Percentiles rank a stretch among this genome's conserved stretches.
phyloP scores from a whole-genome alignment of 306 rosid species.

The Cicer yamashitae region DNA sequence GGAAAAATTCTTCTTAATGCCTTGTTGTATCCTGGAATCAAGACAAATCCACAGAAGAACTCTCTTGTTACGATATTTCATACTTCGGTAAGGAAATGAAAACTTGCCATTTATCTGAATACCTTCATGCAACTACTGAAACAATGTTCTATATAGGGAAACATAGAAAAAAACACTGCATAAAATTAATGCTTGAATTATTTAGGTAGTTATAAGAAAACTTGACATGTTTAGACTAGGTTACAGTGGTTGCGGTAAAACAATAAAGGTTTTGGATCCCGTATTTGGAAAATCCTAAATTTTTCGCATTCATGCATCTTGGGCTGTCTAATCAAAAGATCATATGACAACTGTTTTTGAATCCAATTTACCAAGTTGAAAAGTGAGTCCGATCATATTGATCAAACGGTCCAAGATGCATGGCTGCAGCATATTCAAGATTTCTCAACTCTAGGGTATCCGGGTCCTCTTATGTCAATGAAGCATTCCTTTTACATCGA shows the following conservation, averaged over 20 bases:
- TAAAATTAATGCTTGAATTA: not conserved
- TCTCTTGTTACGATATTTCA: conserved; percentile 92
- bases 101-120: conserved; percentile 15
- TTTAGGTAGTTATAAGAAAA: conserved; percentile 25
- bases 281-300: not conserved
- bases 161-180: not conserved
- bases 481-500: not conserved
- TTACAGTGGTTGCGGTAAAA: not conserved
- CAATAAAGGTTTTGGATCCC: not conserved
- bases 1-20: conserved; percentile 95
- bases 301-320: not conserved
- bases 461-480: not conserved
- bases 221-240: conserved; percentile 38
- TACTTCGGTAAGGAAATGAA: conserved; percentile 68
- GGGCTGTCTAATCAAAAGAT: not conserved
- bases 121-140: conserved; percentile 10
- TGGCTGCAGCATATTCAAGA: not conserved
- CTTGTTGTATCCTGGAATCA: conserved; percentile 88
- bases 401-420: not conserved
- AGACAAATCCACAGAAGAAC: conserved; percentile 89
- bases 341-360: not conserved
- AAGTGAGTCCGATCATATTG: not conserved
- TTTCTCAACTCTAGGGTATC: not conserved
- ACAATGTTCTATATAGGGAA: conserved; percentile 3
- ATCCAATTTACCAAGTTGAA: not conserved